phyloP scores from a whole-genome alignment of 768 basidiomycete genomes.

The Trametes elegans region DNA sequence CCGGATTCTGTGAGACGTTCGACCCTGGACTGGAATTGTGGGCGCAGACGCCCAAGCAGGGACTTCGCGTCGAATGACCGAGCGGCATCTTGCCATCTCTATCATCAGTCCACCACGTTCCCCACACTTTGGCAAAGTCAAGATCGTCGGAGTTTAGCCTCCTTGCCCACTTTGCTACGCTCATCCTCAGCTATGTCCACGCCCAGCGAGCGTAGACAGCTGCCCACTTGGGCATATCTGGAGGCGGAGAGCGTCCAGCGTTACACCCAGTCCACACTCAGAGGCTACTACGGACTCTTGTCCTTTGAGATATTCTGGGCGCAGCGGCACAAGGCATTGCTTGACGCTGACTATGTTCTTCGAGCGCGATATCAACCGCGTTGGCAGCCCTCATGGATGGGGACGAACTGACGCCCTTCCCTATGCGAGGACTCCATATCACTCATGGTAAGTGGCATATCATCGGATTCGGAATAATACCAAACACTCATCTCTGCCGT shows the following conservation, averaged over 20 bases:
- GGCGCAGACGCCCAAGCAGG: too few species aligned
- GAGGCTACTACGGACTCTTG: conserved; percentile 2
- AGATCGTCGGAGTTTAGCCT: neutral
- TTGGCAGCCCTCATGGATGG: conserved; percentile 25
- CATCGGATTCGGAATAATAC: too few species aligned
- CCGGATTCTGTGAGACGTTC: too few species aligned
- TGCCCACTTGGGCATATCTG: conserved; percentile 4
- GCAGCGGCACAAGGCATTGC: conserved; percentile 10
- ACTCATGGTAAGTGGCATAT: neutral
- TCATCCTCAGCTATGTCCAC: neutral
- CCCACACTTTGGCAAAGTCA: neutral
- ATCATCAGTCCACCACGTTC: neutral
- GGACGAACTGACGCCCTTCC: neutral
- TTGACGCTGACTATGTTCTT: conserved; percentile 5
- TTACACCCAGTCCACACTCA: neutral
- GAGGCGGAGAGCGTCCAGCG: neutral
- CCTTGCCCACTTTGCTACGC: neutral
- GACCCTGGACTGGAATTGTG: too few species aligned
- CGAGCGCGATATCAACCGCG: conserved; percentile 15
- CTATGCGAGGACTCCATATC: conserved; percentile 20
- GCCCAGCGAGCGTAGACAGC: neutral
- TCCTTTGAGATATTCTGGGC: conserved; percentile 14
- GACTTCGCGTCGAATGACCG: too few species aligned
- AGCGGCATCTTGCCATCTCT: neutral
- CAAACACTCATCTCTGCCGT: too few species aligned